Conservation (phyloP, 495 filamentous ascomycete genomes). For the Copromyces sp. region DNA sequence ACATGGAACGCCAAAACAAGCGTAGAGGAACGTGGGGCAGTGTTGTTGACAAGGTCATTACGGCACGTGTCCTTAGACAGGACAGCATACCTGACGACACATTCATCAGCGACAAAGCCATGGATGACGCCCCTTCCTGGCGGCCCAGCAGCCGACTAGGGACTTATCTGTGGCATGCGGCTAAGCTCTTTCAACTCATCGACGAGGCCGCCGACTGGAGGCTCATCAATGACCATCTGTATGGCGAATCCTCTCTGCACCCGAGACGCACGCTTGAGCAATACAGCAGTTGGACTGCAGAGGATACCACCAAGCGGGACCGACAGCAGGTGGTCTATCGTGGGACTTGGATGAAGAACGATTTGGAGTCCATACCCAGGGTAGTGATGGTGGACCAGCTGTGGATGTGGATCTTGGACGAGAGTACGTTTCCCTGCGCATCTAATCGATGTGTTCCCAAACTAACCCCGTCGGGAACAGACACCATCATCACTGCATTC, state of each 20-base stretch:
- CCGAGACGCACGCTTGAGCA: constrained; percentile 12
- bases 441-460: not conserved
- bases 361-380: constrained; percentile 37
- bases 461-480: not conserved
- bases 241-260: constrained; percentile 12
- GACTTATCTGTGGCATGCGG: constrained; percentile 15
- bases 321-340: constrained; percentile 16
- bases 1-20: constrained; percentile 13
- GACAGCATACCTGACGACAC: not conserved
- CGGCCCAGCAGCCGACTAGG: constrained; percentile 14
- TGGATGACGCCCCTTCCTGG: constrained; percentile 12
- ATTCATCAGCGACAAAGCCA: not conserved
- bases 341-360: constrained; percentile 11
- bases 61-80: not conserved
- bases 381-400: constrained; percentile 69
- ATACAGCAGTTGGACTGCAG: constrained; percentile 15
- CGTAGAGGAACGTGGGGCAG: constrained; percentile 16
- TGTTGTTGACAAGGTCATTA: constrained; percentile 13
- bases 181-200: constrained; percentile 18
- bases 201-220: constrained; percentile 21
- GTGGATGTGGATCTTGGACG: constrained; percentile 63
- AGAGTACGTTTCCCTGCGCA: constrained; percentile 8
- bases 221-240: constrained; percentile 15
- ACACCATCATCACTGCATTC: constrained; percentile 59
- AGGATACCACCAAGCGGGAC: constrained; percentile 12